Percentiles rank a stretch among this genome's conserved stretches.
These are phyloP conservation scores for Trifolium repens DNA, from an alignment of 306 rosid species.

Conservation along the genomic window DNA sequence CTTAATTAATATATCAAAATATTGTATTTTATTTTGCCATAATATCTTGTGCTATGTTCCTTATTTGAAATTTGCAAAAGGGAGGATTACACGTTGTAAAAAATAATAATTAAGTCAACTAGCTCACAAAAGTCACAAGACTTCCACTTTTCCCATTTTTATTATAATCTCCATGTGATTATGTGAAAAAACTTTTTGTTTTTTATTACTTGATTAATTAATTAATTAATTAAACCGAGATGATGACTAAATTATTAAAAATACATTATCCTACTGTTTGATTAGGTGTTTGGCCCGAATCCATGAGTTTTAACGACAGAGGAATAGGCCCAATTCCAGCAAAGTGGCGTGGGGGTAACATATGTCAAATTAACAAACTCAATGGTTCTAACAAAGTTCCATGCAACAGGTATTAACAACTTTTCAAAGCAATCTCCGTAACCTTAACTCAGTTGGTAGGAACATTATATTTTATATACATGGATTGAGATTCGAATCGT, in stretches of 20 bases:
- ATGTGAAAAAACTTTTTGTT: background rate
- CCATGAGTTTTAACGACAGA: slow-evolving; percentile 63
- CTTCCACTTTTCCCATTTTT: background rate
- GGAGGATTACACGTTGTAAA: background rate
- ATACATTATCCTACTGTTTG: background rate
- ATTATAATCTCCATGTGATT: background rate
- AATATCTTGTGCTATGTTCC: background rate
- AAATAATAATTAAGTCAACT: slow-evolving; percentile 5
- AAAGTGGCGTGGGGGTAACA: slow-evolving; percentile 61
- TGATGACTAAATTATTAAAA: background rate
- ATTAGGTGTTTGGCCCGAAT: slow-evolving; percentile 70
- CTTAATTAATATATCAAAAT: background rate
- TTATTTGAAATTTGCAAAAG: background rate
- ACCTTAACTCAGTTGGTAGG: too few species aligned
- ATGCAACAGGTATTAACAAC: slow-evolving; percentile 38
- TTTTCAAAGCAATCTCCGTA: background rate
- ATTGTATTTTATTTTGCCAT: background rate
- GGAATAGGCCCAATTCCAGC: slow-evolving; percentile 69
- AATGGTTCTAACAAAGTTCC: background rate
- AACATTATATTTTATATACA: too few species aligned
- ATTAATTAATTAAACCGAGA: background rate
- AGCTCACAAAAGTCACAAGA: slow-evolving; percentile 5
- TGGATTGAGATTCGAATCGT: too few species aligned
- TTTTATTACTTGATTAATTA: background rate
- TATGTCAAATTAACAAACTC: slow-evolving; percentile 49